phyloP scores from a whole-genome alignment of 257 asterid genomes.

The Catharanthus roseus region DNA sequence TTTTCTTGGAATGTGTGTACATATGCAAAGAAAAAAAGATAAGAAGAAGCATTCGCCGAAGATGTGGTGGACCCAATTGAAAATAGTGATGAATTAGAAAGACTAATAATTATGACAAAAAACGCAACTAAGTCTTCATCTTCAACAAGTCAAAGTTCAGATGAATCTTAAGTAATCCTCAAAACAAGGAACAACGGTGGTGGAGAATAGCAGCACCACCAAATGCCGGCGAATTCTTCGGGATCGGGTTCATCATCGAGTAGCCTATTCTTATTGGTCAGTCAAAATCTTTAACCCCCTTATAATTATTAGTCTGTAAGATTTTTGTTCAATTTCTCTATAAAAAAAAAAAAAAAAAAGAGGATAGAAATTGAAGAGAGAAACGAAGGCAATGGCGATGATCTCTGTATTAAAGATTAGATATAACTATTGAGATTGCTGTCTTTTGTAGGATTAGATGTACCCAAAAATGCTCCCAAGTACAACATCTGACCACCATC shows the following conservation, averaged over 20 bases:
- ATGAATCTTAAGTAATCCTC: conserved; percentile 1
- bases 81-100: conserved; percentile 63
- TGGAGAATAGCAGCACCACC: conserved; percentile 27
- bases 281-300: neutral
- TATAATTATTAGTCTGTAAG: conserved; percentile 17
- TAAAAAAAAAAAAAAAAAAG: neutral
- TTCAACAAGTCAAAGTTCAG: conserved; percentile 12
- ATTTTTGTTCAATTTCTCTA: neutral
- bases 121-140: neutral
- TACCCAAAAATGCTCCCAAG: too few relatives aligned
- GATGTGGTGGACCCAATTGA: conserved; percentile 88
- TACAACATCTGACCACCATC: too few relatives aligned
- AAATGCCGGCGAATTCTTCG: conserved; percentile 67
- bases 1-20: conserved; percentile 8
- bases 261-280: conserved; percentile 38
- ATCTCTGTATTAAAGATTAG: neutral
- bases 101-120: conserved; percentile 3
- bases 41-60: conserved; percentile 47
- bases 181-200: neutral
- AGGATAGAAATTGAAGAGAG: neutral
- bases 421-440: neutral
- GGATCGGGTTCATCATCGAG: conserved; percentile 50
- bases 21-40: conserved; percentile 42
- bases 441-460: conserved; percentile 4
- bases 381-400: conserved; percentile 4